Base-by-base conservation (phyloP, 2,329 filamentous ascomycete genomes). In the Trichoderma simmonsii region DNA sequence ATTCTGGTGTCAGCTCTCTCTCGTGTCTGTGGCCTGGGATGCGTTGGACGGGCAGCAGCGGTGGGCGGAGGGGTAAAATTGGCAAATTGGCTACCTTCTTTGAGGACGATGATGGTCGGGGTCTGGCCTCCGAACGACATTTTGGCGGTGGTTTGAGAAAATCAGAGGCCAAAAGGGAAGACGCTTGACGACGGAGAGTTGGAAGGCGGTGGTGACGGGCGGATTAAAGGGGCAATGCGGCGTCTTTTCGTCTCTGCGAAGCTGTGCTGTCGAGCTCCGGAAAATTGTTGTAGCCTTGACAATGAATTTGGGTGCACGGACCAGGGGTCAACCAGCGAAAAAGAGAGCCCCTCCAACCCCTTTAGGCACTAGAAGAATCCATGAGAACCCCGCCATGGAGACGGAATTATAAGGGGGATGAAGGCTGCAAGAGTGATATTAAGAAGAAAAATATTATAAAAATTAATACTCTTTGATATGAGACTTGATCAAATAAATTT, bases 111-210 rank as follows among this genome's bases (percentile, higher is more conserved):
- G 83, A 98, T 98, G 78, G 95, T 98, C 83, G 95, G 95, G 81
- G 95, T 96, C 85, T 98, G 95, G 82, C 95, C 95, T 86, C 94
- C 94, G 86, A 98, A 98, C 82, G 95, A 97, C 95, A 98, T 97
- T 77, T 79, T 87, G 80, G 75, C 68, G 57, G 60, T 70, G 26
- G 15, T 43, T 28, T 71, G 34, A 11, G 24, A n/a, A 30, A n/a
- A 21, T 32, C 30, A 56, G 26, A 18, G 56, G 57, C 66, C 61
- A 36, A 39, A 61, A 15, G 24, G 4, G 4, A 36, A 24, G 15
- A 70, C 64, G 64, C 56, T 62, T 43, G 26, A 57, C 64, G 43
- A 54, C 26, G 48, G 57, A 24, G 36, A 56, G 63, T 74, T 75
- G 66, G 18, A 18, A 32, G 73, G 48, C 48, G 71, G 71, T 74